Evolutionary conservation across 306 rosid genomes (phyloP), one percentile per base, ranked within the genome.

Genomic region (Lagenaria siceraria): DNA sequence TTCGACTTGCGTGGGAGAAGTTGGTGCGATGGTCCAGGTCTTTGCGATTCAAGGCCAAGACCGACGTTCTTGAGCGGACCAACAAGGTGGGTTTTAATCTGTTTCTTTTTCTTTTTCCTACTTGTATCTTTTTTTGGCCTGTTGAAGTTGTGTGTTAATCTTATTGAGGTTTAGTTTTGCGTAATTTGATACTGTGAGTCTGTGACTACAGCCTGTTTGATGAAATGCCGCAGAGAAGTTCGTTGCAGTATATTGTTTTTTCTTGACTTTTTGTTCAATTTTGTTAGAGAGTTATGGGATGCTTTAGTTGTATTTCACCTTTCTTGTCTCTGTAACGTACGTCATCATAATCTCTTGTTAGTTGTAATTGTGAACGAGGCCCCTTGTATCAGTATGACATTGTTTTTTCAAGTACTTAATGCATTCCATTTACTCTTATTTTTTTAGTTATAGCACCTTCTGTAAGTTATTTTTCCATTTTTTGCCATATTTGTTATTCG

Each of bases 1-100:
- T 94, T 7, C 84, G 90, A 60, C 68, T 94, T 35, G 96, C 97
- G 29, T 94, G 97, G 98, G 97, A 94, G 94, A 94, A 90, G 83
- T 84, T 94, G 21, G 94, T 91, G 7, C 87, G 98, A 24, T 94
- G 97, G 97, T 91, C 98, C 42, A 82, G 97, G 86, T 87, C 92
- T 10, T 89, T 82, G 92, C 92, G 97, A 77, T 84, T 87, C 69
- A 91, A 89, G 87, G 78, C 84, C 77, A 94, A 86, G 46, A 90
- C 97, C 29, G 97, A 91, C 78, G 88, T 94, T 0, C 94, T 94
- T 29, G 88, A 91, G 87, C 90, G 93, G 35, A 90, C 98, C 4
- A 94, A 87, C 77, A 94, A 94, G 94, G 98, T 94, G 27, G 73
- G 2, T 13, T 75, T 83, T 29, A 4, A 29, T 63, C 21, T 54